Conservation (phyloP, 2,329 filamentous ascomycete genomes). For the Ilyonectria sp. region DNA sequence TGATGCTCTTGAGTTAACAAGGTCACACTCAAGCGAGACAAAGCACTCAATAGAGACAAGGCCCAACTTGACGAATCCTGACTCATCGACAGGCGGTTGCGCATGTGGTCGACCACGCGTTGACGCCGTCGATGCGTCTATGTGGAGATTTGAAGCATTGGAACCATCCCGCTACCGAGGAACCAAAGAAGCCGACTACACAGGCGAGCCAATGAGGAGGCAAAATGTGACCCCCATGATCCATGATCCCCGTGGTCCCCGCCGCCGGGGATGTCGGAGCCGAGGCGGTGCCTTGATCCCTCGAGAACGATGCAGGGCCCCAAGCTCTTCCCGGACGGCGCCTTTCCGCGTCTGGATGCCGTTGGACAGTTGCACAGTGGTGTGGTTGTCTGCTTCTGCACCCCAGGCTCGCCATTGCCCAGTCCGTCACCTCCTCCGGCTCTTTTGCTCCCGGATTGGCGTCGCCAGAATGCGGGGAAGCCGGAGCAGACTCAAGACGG, state of each 20-base stretch:
- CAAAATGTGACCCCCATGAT: constrained; percentile 30
- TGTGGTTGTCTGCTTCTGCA: not conserved
- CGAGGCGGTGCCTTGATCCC: constrained; percentile 26
- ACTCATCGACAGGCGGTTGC: no score
- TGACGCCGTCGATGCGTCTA: no score
- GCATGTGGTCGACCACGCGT: no score
- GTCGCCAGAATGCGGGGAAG: constrained; percentile 25
- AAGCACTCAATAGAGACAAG: no score
- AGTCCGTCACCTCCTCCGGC: constrained; percentile 2
- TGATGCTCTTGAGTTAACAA: no score
- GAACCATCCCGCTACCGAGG: no score
- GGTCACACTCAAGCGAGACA: no score
- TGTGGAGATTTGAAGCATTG: no score
- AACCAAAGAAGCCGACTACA: not conserved
- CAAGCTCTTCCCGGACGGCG: not conserved
- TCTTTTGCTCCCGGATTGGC: constrained; percentile 5
- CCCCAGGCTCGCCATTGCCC: not conserved
- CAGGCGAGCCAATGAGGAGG: not conserved
- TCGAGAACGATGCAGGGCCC: not conserved
- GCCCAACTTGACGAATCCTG: no score
- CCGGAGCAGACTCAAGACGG: constrained; percentile 14
- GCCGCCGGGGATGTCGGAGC: constrained; percentile 39
- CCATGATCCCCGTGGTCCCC: not conserved
- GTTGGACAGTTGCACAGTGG: not conserved
- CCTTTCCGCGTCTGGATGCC: not conserved